Percentiles rank a stretch among this genome's conserved stretches.
Conservation (phyloP, 768 basidiomycete species). For the Leccinum pellstonianum region DNA sequence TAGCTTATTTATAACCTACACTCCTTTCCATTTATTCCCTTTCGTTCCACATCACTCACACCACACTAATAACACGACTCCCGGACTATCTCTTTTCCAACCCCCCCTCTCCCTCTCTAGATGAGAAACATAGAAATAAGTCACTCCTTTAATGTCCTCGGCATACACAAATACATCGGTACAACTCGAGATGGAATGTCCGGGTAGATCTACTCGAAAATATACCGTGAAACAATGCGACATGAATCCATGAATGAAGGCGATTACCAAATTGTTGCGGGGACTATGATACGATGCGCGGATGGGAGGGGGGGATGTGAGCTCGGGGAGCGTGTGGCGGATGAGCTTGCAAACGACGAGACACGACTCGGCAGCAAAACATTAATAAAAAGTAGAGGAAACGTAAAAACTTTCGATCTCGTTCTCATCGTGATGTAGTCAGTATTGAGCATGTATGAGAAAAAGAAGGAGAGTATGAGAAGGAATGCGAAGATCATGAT, state of each 20-base stretch:
- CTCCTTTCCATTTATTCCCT: background rate
- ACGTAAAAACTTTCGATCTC: conserved; percentile 6
- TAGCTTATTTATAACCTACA: conserved; percentile 1
- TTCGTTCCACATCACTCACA: conserved; percentile 2
- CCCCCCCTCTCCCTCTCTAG: background rate
- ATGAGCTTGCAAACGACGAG: conserved; percentile 16
- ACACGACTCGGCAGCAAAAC: conserved; percentile 15
- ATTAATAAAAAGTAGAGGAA: conserved; percentile 11
- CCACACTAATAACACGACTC: background rate
- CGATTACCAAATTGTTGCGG: conserved; percentile 27
- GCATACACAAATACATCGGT: conserved; percentile 37
- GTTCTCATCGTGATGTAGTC: conserved; percentile 18
- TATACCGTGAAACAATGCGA: conserved; percentile 35
- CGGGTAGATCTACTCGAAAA: conserved; percentile 36
- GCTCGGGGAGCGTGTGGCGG: background rate
- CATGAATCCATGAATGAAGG: conserved; percentile 31
- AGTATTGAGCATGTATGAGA: conserved; percentile 22
- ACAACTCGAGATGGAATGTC: conserved; percentile 32
- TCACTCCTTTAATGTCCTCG: conserved; percentile 37
- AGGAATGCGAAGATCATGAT: conserved; percentile 29
- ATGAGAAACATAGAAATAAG: conserved; percentile 29
- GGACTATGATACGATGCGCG: conserved; percentile 28
- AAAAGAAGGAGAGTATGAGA: conserved; percentile 1
- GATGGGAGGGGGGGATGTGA: conserved; percentile 1
- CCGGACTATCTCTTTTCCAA: background rate